Conservation (phyloP, 2,329 filamentous ascomycete genomes). For the Pestalotiopsis sp. region DNA sequence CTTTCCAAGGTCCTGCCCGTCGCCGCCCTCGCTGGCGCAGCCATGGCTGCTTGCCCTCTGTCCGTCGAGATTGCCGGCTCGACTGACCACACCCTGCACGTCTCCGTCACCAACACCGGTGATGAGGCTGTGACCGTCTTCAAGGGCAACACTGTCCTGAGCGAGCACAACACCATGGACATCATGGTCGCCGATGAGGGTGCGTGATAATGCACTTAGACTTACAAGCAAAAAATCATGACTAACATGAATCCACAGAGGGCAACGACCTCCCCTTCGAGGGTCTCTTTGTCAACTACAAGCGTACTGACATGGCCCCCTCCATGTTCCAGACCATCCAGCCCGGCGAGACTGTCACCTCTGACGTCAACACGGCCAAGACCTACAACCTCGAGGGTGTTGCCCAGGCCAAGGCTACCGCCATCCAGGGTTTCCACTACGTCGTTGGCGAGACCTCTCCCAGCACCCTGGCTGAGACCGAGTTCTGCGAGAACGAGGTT, state of each 20-base stretch:
- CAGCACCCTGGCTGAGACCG: not conserved
- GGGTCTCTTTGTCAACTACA: slow-evolving; percentile 12
- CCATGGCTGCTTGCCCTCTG: slow-evolving; percentile 12
- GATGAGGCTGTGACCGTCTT: slow-evolving; percentile 12
- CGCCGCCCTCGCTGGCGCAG: slow-evolving; percentile 10
- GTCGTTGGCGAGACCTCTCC: not conserved
- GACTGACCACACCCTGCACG: not conserved
- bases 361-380: slow-evolving; percentile 12
- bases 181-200: slow-evolving; percentile 5
- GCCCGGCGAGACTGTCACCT: slow-evolving; percentile 8
- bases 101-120: slow-evolving; percentile 12
- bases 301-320: slow-evolving; percentile 2
- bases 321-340: slow-evolving; percentile 12
- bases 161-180: slow-evolving; percentile 9
- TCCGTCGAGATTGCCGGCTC: slow-evolving; percentile 9
- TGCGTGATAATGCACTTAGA: not conserved
- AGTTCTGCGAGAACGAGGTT: slow-evolving; percentile 8
- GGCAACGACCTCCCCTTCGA: slow-evolving; percentile 11
- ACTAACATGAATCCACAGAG: not conserved
- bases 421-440: slow-evolving; percentile 12
- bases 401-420: slow-evolving; percentile 7
- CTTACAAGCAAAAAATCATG: too few relatives aligned
- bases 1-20: slow-evolving; percentile 7
- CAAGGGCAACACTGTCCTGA: slow-evolving; percentile 14
- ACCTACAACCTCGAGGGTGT: slow-evolving; percentile 12